phyloP scores from a whole-genome alignment of 1,139 yeast species.

The Debaryomycetaceae sp. region DNA sequence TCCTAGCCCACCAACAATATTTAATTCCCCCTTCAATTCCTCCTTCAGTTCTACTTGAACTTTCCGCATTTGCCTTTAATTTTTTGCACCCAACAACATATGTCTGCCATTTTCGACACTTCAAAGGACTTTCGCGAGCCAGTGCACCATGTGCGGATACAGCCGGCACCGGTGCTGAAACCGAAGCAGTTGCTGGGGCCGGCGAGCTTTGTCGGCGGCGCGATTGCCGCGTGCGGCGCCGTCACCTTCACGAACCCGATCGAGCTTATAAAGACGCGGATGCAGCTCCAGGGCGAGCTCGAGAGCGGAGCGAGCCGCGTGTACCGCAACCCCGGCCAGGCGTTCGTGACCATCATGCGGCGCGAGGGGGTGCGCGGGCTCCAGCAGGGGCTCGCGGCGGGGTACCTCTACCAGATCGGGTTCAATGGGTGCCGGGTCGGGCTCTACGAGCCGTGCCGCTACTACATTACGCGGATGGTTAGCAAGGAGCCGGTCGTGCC shows the following conservation, averaged over 20 bases:
- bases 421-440: conserved; percentile 92
- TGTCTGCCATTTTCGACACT: no score
- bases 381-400: conserved; percentile 78
- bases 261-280: conserved; percentile 85
- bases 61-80: no score
- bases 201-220: conserved; percentile 85
- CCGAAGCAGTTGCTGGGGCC: not conserved
- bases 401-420: conserved; percentile 80
- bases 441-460: conserved; percentile 82
- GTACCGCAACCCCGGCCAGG: conserved; percentile 82
- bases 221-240: conserved; percentile 94
- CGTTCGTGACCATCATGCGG: conserved; percentile 58
- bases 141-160: no score
- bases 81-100: no score
- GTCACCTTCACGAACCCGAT: conserved; percentile 95
- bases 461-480: conserved; percentile 41
- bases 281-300: conserved; percentile 94
- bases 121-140: no score
- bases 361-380: conserved; percentile 82
- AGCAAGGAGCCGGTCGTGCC: conserved; percentile 39
- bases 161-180: no score
- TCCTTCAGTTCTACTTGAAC: no score
- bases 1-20: no score
- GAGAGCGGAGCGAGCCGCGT: conserved; percentile 37
- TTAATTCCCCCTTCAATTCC: no score